These are phyloP conservation scores for Symbiodinium natans DNA, from an alignment of 73 alveolate species.

Conservation along the genomic window DNA sequence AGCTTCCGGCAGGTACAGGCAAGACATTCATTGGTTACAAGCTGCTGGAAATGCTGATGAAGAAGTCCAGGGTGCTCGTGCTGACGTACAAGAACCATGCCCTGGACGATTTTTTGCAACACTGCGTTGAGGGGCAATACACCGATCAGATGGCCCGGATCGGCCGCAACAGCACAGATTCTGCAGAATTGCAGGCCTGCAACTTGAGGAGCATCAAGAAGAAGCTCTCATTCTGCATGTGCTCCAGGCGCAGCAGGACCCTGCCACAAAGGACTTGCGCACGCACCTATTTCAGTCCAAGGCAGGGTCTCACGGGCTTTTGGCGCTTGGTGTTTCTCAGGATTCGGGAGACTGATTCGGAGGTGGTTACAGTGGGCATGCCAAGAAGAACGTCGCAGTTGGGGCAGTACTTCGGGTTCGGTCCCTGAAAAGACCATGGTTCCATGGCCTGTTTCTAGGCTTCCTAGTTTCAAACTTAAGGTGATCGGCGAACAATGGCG, in stretches of 20 bases:
- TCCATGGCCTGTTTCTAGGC: no score
- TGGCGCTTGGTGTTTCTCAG: no score
- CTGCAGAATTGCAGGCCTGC: slow-evolving; percentile 34
- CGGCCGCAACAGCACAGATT: slow-evolving; percentile 41
- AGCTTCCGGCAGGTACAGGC: not conserved
- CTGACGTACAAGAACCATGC: slow-evolving; percentile 74
- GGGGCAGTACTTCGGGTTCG: no score
- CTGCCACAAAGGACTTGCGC: not conserved
- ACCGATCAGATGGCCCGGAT: not conserved
- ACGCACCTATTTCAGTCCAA: not conserved
- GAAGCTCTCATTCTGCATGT: not conserved
- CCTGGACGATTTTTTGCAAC: slow-evolving; percentile 60
- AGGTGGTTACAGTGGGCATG: no score
- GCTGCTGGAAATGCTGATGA: slow-evolving; percentile 46
- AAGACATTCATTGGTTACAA: slow-evolving; percentile 72
- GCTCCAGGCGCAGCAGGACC: slow-evolving; percentile 3
- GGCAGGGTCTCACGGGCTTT: no score
- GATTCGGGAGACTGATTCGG: no score
- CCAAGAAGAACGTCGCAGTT: no score
- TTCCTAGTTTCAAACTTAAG: no score
- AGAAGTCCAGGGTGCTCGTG: slow-evolving; percentile 49
- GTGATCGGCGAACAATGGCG: no score
- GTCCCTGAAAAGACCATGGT: no score
- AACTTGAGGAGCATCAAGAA: not conserved
- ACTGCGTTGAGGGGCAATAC: slow-evolving; percentile 36